Evolutionary conservation across 371 early-diverging fungal genomes (phyloP).

Genomic region (Apophysomyces sp.): DNA sequence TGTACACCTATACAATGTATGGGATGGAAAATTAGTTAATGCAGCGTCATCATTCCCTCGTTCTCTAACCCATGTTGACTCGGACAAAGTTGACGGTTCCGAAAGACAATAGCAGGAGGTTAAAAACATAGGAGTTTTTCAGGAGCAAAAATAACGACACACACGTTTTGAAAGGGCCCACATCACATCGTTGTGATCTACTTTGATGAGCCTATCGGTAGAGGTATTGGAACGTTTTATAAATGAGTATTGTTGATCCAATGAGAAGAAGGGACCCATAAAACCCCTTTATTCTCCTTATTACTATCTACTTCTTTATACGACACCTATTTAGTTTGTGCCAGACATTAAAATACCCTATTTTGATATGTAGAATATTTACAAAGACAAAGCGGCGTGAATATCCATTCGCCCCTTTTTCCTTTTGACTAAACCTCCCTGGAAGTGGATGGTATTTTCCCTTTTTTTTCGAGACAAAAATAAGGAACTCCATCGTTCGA

Average conservation of each 20-base stretch:
- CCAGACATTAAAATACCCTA: no score
- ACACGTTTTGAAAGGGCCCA: constrained; percentile 1
- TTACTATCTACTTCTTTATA: background rate
- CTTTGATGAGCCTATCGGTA: no score
- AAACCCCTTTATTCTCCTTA: background rate
- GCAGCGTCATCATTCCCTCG: background rate
- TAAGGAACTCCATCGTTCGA: background rate
- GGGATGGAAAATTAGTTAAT: background rate
- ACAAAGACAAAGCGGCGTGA: background rate
- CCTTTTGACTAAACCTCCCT: constrained; percentile 1
- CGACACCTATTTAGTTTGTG: no score
- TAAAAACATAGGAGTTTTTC: constrained; percentile 1
- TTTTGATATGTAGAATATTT: no score
- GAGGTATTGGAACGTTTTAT: no score
- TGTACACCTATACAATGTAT: background rate
- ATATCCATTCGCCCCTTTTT: background rate
- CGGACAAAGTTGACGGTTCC: background rate
- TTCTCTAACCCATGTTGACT: background rate
- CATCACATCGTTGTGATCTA: background rate
- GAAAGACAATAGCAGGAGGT: constrained; percentile 1
- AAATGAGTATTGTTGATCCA: background rate
- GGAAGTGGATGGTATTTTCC: constrained; percentile 7
- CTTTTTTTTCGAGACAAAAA: constrained; percentile 5
- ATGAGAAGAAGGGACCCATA: background rate
- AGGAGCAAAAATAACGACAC: background rate